Evolutionary conservation across 1,139 yeast species (phyloP).

Genomic region (Saccharomyces hybrid): DNA sequence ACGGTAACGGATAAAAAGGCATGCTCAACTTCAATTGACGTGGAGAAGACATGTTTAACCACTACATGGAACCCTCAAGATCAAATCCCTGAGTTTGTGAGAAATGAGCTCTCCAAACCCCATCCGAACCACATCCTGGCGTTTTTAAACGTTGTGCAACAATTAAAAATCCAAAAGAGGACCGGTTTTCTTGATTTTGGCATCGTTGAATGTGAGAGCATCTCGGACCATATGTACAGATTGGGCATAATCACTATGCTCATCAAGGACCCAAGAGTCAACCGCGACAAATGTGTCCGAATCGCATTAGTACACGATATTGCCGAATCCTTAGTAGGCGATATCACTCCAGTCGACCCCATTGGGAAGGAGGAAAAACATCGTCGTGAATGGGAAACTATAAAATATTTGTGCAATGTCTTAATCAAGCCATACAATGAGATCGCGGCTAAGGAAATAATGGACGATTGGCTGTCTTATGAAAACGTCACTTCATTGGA

Average conservation of each 20-base stretch:
- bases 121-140: conserved; percentile 47
- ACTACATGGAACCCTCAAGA: conserved; percentile 27
- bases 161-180: conserved; percentile 71
- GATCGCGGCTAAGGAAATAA: conserved; percentile 55
- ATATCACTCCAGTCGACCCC: conserved; percentile 79
- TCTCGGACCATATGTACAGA: conserved; percentile 94
- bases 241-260: conserved; percentile 83
- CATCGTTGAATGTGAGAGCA: conserved; percentile 58
- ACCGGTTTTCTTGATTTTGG: conserved; percentile 91
- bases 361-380: conserved; percentile 70
- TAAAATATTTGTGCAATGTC: conserved; percentile 49
- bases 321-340: conserved; percentile 92
- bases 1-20: not conserved
- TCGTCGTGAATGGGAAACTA: conserved; percentile 69
- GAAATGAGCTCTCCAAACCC: conserved; percentile 13
- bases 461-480: conserved; percentile 80
- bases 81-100: conserved; percentile 23
- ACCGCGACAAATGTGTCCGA: conserved; percentile 57
- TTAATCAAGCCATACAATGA: conserved; percentile 58
- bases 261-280: conserved; percentile 43
- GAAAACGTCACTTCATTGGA: conserved; percentile 76
- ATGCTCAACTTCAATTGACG: not conserved
- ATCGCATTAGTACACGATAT: conserved; percentile 89
- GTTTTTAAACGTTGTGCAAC: conserved; percentile 68
- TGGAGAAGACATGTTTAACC: not conserved